A percentile compares a stretch with the other conserved stretches of the same genome.
These are phyloP conservation scores for Xerocomus amazonicus DNA, from an alignment of 1,284 basidiomycete genomes.

Conservation along the genomic window DNA sequence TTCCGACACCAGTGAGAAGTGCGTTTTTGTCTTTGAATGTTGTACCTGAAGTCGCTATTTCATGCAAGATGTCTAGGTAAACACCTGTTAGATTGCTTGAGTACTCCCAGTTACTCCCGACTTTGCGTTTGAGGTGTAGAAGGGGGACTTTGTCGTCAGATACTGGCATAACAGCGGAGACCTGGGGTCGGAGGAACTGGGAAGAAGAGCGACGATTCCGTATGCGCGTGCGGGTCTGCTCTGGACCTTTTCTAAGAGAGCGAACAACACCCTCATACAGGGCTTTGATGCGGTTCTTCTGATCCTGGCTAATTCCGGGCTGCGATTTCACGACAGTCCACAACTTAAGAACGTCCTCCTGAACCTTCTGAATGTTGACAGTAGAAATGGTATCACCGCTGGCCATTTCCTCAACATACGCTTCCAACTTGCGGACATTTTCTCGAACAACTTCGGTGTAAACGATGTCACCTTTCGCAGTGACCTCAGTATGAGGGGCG, in stretches of 20 bases:
- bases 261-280: slow-evolving; percentile 95
- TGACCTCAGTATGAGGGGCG: slow-evolving; percentile 93
- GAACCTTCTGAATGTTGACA: slow-evolving; percentile 94
- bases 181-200: slow-evolving; percentile 90
- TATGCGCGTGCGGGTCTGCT: slow-evolving; percentile 50
- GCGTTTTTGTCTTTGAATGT: slow-evolving; percentile 99
- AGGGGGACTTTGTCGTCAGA: slow-evolving; percentile 91
- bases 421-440: slow-evolving; percentile 95
- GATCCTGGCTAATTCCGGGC: slow-evolving; percentile 93
- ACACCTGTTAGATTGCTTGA: slow-evolving; percentile 94
- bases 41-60: slow-evolving; percentile 97
- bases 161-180: slow-evolving; percentile 72
- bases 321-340: slow-evolving; percentile 98
- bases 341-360: slow-evolving; percentile 92
- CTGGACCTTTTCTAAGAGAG: slow-evolving; percentile 66
- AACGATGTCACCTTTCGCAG: slow-evolving; percentile 89
- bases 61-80: slow-evolving; percentile 94
- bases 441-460: slow-evolving; percentile 94
- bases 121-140: slow-evolving; percentile 95
- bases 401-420: slow-evolving; percentile 99
- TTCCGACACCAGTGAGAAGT: slow-evolving; percentile 94
- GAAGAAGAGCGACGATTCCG: slow-evolving; percentile 85
- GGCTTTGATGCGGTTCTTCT: slow-evolving; percentile 96
- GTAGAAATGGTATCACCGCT: slow-evolving; percentile 83
- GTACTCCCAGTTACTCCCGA: slow-evolving; percentile 95